Conservation (phyloP, 1,139 yeast genomes). For the Suhomyces panamericanus region DNA sequence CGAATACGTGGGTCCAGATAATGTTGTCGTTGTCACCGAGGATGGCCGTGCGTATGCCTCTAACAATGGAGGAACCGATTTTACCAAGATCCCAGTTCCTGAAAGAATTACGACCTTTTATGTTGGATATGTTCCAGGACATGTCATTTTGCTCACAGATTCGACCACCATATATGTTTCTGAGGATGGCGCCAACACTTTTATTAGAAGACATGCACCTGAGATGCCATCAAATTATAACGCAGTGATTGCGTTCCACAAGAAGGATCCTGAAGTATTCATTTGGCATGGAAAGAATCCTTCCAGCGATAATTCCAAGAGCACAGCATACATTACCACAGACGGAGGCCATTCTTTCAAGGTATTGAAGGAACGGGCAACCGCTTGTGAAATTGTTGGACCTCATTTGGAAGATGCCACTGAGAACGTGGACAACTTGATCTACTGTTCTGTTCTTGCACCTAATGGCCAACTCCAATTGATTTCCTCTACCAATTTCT, state of each 20-base stretch:
- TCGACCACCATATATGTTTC: conserved; percentile 56
- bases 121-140: conserved; percentile 64
- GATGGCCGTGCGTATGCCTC: conserved; percentile 59
- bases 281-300: conserved; percentile 68
- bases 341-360: conserved; percentile 67
- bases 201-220: conserved; percentile 52
- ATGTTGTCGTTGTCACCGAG: conserved; percentile 63
- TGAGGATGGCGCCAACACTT: conserved; percentile 65
- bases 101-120: conserved; percentile 55
- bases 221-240: conserved; percentile 32
- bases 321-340: conserved; percentile 56
- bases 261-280: conserved; percentile 53
- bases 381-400: conserved; percentile 68
- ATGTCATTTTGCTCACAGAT: conserved; percentile 60
- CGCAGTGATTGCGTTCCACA: conserved; percentile 56
- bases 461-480: conserved; percentile 34
- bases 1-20: conserved; percentile 55
- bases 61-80: conserved; percentile 72
- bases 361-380: conserved; percentile 50
- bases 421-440: conserved; percentile 46
- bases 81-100: conserved; percentile 49
- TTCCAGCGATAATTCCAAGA: conserved; percentile 46
- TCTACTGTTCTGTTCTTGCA: conserved; percentile 58
- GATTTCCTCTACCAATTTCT: conserved; percentile 55
- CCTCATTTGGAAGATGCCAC: conserved; percentile 40